phyloP scores from a whole-genome alignment of 1,284 basidiomycete genomes.

The Boletus semigastroideus region DNA sequence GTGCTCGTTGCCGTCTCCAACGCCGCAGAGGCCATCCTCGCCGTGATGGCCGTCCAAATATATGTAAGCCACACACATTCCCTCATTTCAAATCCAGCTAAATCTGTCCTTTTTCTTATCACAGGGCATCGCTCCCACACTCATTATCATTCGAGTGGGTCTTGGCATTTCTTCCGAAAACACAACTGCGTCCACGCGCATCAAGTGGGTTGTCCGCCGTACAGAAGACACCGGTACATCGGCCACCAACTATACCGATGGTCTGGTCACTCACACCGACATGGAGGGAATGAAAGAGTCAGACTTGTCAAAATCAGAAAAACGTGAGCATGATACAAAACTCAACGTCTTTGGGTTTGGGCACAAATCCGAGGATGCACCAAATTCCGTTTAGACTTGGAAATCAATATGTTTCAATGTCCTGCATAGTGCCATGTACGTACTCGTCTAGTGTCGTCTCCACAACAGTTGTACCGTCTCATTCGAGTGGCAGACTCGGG shows the following conservation, averaged over 20 bases:
- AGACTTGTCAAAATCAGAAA: constrained; percentile 3
- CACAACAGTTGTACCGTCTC: background rate
- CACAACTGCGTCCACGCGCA: constrained; percentile 21
- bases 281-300: constrained; percentile 20
- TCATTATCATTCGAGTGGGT: constrained; percentile 33
- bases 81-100: background rate
- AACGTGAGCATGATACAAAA: constrained; percentile 3
- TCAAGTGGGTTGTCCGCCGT: constrained; percentile 23
- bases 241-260: constrained; percentile 23
- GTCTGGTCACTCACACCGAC: constrained; percentile 13
- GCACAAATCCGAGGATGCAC: background rate
- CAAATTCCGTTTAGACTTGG: constrained; percentile 2
- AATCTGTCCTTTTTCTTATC: background rate
- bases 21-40: constrained; percentile 37
- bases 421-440: background rate
- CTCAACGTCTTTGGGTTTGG: background rate
- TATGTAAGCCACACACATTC: constrained; percentile 31
- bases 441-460: background rate
- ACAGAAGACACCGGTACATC: constrained; percentile 12
- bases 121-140: constrained; percentile 34
- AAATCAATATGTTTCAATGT: background rate
- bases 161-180: constrained; percentile 33
- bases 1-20: constrained; percentile 36
- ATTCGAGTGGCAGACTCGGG: constrained; percentile 27
- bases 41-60: constrained; percentile 39